Base-by-base conservation (phyloP, 352 stramenopile genomes). In the Phytophthora foliorum region DNA sequence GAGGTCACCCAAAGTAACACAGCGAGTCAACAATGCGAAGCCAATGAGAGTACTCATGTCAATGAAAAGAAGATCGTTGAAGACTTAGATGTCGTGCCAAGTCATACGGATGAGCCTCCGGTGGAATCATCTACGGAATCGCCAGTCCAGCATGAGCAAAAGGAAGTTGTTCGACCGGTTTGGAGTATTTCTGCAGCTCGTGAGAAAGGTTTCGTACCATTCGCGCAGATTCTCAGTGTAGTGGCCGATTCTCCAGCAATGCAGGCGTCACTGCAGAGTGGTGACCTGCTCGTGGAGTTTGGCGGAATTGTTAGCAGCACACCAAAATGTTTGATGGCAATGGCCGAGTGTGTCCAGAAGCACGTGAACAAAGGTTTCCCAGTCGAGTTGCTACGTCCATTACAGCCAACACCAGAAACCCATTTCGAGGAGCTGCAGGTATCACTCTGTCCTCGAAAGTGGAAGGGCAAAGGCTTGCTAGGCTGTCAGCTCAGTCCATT, bases 401-500 rank as follows among this genome's bases (percentile, higher is more conserved):
- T 31, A 2, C 22, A 69, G 7, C 1, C 42, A 21, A 24, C 11
- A 5, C n/a, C 21, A 46, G 42, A 42, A 13, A 52, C 55, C 8
- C 2, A 34, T 4, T 76, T 76, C 13, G 24, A 77, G 21, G 66
- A 80, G 21, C 6, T 61, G 2, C 50, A 27, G 11, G 60, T 72
- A 8, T 57, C 67, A 4, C 21, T 80, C 1, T 67, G 72, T 44
- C 81, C 84, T 0, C 78, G 63, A 1, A 89, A 92, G 57, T 92
- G 84, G 84, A 73, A 76, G 17, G 84, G 81, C 16, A 92, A 90
- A 59, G 84, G 84, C 0, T 59, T 92, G 2, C 74, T 92, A 3
- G 84, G 84, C 0, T 92, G 81, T 36, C 80, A 92, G 42, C 53
- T 92, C 4, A 82, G 76, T 49, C 81, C 84, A 25, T 90, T 84